Percentiles rank a stretch among this genome's conserved stretches.
Conservation (phyloP, 257 asterid genomes). For the Cynanchum wilfordii region DNA sequence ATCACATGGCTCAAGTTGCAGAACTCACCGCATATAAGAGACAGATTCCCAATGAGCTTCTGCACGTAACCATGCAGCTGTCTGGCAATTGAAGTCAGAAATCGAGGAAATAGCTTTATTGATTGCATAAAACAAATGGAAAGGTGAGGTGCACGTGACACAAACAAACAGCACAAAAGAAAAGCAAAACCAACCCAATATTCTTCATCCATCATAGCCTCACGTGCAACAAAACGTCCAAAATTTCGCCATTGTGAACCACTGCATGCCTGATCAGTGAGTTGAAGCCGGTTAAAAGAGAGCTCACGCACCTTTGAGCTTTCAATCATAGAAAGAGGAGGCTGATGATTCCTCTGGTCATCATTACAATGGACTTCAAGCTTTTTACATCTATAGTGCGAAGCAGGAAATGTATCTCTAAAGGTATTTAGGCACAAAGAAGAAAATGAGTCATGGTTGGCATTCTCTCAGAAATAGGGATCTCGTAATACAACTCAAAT, state of each 20-base stretch:
- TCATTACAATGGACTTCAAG: constrained; percentile 80
- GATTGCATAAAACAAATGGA: constrained; percentile 33
- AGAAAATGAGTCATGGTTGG: constrained; percentile 1
- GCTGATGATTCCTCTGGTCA: constrained; percentile 45
- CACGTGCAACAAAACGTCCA: constrained; percentile 86
- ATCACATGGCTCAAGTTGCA: constrained; percentile 12
- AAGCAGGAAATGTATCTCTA: constrained; percentile 65
- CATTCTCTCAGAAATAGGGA: background rate
- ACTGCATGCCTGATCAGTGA: constrained; percentile 52
- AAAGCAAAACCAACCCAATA: constrained; percentile 73
- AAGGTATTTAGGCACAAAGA: constrained; percentile 17
- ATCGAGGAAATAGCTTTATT: constrained; percentile 38
- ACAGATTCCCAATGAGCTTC: constrained; percentile 94
- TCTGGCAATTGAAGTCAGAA: constrained; percentile 61
- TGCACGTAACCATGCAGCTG: constrained; percentile 97
- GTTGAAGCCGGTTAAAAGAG: constrained; percentile 68
- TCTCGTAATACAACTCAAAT: background rate
- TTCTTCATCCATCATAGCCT: constrained; percentile 83
- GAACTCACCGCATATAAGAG: constrained; percentile 62
- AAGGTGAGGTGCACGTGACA: background rate
- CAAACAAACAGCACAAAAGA: constrained; percentile 8
- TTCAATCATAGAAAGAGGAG: constrained; percentile 40
- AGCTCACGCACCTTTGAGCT: constrained; percentile 55
- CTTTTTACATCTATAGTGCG: constrained; percentile 56
- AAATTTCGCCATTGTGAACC: constrained; percentile 50